Evolutionary conservation across 169 alveolate genomes (phyloP).

Genomic region (Cyclospora cayetanensis): DNA sequence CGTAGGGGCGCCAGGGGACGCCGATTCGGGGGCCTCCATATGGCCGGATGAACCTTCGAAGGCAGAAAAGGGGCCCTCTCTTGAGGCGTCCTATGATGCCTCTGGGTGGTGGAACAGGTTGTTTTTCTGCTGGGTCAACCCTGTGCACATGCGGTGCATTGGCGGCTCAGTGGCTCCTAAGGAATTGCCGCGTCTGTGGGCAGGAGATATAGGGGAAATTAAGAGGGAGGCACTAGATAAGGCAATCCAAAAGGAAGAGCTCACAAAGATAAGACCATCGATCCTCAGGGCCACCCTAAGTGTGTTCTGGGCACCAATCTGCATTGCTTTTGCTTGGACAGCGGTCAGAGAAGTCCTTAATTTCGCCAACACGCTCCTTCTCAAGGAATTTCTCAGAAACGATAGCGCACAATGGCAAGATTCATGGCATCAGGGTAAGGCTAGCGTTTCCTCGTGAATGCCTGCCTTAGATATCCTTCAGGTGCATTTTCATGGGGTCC

Average conservation of each 20-base stretch:
- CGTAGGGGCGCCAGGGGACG: no score
- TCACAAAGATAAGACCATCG: background rate
- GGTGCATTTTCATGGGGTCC: background rate
- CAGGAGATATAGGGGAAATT: background rate
- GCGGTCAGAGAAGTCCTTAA: background rate
- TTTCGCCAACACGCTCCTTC: constrained; percentile 51
- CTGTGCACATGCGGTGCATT: constrained; percentile 41
- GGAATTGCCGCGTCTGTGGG: constrained; percentile 46
- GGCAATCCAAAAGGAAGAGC: constrained; percentile 4
- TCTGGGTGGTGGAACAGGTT: constrained; percentile 19
- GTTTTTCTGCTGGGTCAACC: constrained; percentile 48
- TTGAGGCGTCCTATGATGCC: constrained; percentile 9
- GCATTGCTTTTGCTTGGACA: background rate
- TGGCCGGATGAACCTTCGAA: no score
- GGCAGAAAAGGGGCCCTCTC: no score
- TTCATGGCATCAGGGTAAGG: background rate
- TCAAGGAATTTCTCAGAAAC: background rate
- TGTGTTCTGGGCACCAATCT: background rate
- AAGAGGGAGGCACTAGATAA: background rate
- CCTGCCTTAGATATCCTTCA: background rate
- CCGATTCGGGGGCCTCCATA: no score
- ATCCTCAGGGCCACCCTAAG: background rate
- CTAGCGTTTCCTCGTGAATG: background rate
- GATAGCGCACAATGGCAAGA: background rate
- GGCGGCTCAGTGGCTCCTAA: background rate